phyloP scores from a whole-genome alignment of 306 rosid species.

The Pyrus pyrifolia region DNA sequence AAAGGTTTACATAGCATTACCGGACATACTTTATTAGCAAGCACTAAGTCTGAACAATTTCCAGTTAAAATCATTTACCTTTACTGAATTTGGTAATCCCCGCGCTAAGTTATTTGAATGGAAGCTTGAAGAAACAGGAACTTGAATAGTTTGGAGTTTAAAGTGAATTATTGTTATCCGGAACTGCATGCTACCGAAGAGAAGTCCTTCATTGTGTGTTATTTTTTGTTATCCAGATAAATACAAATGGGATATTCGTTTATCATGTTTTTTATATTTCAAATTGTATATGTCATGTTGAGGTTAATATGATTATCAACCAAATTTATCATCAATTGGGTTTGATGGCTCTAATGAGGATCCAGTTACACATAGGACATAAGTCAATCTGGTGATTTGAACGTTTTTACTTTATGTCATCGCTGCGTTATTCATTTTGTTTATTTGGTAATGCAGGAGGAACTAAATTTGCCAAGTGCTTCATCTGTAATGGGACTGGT shows the following conservation, averaged over 20 bases:
- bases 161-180: background rate
- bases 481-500: constrained; percentile 74
- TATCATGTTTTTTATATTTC: background rate
- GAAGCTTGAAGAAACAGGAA: background rate
- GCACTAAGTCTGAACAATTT: background rate
- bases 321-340: background rate
- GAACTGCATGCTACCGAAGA: background rate
- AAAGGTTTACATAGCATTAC: background rate
- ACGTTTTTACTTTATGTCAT: background rate
- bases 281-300: background rate
- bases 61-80: background rate
- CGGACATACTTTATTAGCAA: background rate
- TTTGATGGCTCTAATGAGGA: background rate
- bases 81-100: background rate
- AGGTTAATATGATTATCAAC: background rate
- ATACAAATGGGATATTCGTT: background rate
- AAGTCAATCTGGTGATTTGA: background rate
- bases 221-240: too few species aligned
- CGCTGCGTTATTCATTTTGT: constrained; percentile 2
- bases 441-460: constrained; percentile 60
- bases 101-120: background rate
- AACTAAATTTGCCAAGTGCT: constrained; percentile 78
- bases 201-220: background rate
- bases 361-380: background rate
- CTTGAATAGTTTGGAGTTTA: background rate